Evolutionary conservation across 345 rosid genomes (phyloP).

Genomic region (Brassica napus): DNA sequence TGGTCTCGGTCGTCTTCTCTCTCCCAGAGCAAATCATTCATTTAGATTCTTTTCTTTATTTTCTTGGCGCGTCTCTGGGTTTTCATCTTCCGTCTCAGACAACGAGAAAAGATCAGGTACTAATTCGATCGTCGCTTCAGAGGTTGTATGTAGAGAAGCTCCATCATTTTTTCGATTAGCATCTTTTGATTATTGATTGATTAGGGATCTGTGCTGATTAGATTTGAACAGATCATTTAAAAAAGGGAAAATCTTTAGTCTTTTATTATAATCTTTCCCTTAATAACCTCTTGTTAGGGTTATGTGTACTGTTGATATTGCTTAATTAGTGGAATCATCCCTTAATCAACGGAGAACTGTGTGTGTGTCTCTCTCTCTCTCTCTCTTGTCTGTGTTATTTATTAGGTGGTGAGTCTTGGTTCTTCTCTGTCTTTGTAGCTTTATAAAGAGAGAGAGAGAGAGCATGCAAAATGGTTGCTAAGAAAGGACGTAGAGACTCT

Average conservation of each 20-base stretch:
- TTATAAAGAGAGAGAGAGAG: slow-evolving; percentile 18
- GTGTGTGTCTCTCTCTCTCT: neutral
- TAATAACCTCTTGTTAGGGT: slow-evolving; percentile 25
- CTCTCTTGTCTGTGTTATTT: neutral
- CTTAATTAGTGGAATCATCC: slow-evolving; percentile 8
- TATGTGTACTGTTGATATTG: slow-evolving; percentile 4
- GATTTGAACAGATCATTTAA: slow-evolving; percentile 2
- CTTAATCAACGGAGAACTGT: slow-evolving; percentile 3
- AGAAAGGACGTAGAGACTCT: slow-evolving; percentile 56
- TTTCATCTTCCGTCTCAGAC: too few relatives aligned
- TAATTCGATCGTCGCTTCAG: slow-evolving; percentile 27
- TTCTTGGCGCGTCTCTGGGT: slow-evolving; percentile 18
- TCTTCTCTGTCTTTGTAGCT: neutral
- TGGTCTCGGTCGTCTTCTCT: slow-evolving; percentile 6
- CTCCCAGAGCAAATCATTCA: neutral
- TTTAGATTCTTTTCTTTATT: slow-evolving; percentile 32
- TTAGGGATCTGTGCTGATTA: slow-evolving; percentile 20
- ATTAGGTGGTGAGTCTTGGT: slow-evolving; percentile 29
- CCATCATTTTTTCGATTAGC: slow-evolving; percentile 13
- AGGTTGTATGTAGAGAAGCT: slow-evolving; percentile 26
- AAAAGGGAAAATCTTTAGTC: neutral
- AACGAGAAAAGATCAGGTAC: slow-evolving; percentile 27
- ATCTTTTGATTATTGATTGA: slow-evolving; percentile 36
- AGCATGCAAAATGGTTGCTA: slow-evolving; percentile 65
- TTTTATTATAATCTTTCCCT: neutral